A percentile compares a stretch with the other conserved stretches of the same genome.
These are phyloP conservation scores for Trametes maxima DNA, from an alignment of 768 basidiomycete species.

Conservation along the genomic window DNA sequence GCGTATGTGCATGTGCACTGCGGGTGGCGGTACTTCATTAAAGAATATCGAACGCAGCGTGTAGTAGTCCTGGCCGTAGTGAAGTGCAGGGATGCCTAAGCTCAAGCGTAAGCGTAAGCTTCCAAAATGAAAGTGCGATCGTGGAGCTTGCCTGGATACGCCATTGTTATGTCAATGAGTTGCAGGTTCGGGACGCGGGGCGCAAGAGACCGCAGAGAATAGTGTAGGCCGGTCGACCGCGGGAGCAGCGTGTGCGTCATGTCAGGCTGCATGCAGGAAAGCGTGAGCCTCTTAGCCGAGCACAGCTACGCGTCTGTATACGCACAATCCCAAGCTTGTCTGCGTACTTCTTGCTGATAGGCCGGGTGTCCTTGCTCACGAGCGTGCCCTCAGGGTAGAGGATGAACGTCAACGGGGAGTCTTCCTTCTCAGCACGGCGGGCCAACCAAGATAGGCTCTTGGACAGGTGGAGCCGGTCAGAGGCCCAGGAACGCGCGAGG, in stretches of 20 bases:
- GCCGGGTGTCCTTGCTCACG: slow-evolving; percentile 83
- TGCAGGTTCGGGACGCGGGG: slow-evolving; percentile 77
- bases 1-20: slow-evolving; percentile 85
- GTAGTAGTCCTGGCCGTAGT: slow-evolving; percentile 88
- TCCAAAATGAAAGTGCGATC: neutral
- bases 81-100: slow-evolving; percentile 72
- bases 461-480: slow-evolving; percentile 72
- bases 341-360: slow-evolving; percentile 84
- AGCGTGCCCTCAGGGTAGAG: slow-evolving; percentile 97
- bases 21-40: slow-evolving; percentile 77
- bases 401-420: slow-evolving; percentile 77
- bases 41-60: slow-evolving; percentile 89
- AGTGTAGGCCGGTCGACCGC: slow-evolving; percentile 88
- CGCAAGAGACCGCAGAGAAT: slow-evolving; percentile 78
- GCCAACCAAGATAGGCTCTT: slow-evolving; percentile 70
- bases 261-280: slow-evolving; percentile 57
- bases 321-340: slow-evolving; percentile 87
- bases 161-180: slow-evolving; percentile 88
- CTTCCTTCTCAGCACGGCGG: slow-evolving; percentile 62
- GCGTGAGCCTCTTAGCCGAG: neutral
- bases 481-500: slow-evolving; percentile 87
- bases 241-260: slow-evolving; percentile 84
- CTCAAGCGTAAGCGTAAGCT: neutral
- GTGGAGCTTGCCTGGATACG: slow-evolving; percentile 76
- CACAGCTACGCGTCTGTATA: slow-evolving; percentile 20